A percentile compares a stretch with the other conserved stretches of the same genome.
phyloP scores from a whole-genome alignment of 345 rosid genomes.

The Gossypium longicalyx region DNA sequence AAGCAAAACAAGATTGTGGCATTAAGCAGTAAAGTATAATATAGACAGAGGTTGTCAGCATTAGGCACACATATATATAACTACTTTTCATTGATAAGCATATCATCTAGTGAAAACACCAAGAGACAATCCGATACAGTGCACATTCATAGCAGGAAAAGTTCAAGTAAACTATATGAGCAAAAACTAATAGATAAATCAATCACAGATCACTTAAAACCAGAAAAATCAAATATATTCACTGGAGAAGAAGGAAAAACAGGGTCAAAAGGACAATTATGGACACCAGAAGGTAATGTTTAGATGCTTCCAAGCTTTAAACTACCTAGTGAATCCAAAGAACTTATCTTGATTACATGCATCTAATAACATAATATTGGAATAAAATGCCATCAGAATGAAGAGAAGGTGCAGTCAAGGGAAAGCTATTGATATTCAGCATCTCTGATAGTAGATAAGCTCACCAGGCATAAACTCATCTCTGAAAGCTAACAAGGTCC shows the following conservation, averaged over 20 bases:
- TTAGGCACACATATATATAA: neutral
- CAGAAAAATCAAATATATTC: neutral
- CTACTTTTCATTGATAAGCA: neutral
- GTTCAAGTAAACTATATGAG: neutral
- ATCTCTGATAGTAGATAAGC: neutral
- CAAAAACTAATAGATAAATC: neutral
- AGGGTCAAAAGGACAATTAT: neutral
- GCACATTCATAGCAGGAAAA: neutral
- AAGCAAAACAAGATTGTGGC: neutral
- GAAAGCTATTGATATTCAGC: too few species aligned
- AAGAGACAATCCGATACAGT: neutral
- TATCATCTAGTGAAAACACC: neutral
- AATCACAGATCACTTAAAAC: neutral
- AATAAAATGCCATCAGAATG: neutral
- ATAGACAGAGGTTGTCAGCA: neutral
- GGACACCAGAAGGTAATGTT: neutral
- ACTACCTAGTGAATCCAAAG: neutral
- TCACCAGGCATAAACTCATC: neutral
- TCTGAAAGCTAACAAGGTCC: neutral
- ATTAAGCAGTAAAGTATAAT: neutral
- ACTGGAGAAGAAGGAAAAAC: neutral
- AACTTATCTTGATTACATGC: neutral
- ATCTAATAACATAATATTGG: neutral
- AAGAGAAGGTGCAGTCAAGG: neutral
- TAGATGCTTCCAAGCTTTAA: slow-evolving; percentile 11